These are phyloP conservation scores for Salpingoeca rosetta DNA, from an alignment of 78 protist genomes.

Conservation along the genomic window DNA sequence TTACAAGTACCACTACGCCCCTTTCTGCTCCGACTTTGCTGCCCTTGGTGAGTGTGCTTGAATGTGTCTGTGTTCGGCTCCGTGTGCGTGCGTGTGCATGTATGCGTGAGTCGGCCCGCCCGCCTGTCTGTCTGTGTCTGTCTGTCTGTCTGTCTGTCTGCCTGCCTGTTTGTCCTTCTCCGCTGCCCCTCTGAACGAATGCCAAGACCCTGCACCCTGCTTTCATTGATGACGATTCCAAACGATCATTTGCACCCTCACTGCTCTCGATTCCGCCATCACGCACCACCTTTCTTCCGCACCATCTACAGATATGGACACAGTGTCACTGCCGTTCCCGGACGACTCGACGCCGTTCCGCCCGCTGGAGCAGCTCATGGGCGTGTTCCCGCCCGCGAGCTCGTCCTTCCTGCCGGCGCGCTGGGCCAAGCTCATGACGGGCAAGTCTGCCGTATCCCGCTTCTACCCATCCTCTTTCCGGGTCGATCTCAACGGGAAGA, in stretches of 20 bases:
- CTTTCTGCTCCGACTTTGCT: conserved; percentile 59
- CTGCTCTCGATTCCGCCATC: background rate
- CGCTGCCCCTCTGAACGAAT: background rate
- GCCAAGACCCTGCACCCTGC: background rate
- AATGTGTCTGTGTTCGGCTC: too few species aligned
- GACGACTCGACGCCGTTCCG: background rate
- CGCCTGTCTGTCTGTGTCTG: too few species aligned
- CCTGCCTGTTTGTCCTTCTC: background rate
- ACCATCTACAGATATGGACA: too few species aligned
- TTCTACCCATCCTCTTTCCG: conserved; percentile 83
- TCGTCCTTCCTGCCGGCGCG: conserved; percentile 1
- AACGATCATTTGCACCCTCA: background rate
- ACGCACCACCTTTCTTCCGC: background rate
- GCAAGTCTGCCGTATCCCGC: too few species aligned
- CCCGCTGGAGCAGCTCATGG: conserved; percentile 10
- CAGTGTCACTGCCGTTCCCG: background rate
- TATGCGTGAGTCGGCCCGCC: too few species aligned
- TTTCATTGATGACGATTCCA: background rate
- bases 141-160: too few species aligned
- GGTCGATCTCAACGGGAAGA: conserved; percentile 76
- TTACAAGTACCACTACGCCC: conserved; percentile 90
- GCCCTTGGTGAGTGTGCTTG: background rate
- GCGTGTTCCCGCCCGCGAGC: conserved; percentile 5
- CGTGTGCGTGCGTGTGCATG: background rate
- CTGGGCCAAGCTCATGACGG: background rate